Conservation (phyloP, 2,329 filamentous ascomycete species). For the Aspergillus piperis region DNA sequence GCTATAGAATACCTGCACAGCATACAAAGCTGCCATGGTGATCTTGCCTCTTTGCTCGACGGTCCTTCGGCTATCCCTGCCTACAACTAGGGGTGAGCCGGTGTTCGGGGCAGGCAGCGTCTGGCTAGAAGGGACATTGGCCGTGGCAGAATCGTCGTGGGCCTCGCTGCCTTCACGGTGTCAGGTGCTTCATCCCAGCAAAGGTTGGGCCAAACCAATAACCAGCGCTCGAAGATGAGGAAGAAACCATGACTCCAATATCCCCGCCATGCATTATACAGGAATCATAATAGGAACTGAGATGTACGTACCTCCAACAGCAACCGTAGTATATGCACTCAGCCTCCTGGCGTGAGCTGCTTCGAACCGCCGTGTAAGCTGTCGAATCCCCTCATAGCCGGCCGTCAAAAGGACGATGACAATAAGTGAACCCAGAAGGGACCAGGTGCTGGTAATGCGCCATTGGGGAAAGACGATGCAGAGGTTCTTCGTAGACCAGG, state of each 20-base stretch:
- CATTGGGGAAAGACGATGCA: constrained; percentile 95
- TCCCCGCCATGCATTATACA: constrained; percentile 9
- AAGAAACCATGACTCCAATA: not conserved
- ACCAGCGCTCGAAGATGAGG: constrained; percentile 7
- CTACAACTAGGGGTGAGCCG: constrained; percentile 74
- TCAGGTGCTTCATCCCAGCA: constrained; percentile 27
- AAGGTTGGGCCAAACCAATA: constrained; percentile 9
- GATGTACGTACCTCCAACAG: constrained; percentile 35
- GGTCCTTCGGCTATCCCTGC: constrained; percentile 63
- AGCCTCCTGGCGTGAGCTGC: constrained; percentile 50
- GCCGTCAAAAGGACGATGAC: constrained; percentile 80
- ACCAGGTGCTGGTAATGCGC: constrained; percentile 74
- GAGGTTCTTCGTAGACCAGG: constrained; percentile 88
- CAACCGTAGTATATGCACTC: constrained; percentile 47
- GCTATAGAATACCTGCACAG: constrained; percentile 93
- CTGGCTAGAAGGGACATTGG: constrained; percentile 25
- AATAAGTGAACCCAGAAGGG: constrained; percentile 78
- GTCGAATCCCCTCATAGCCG: constrained; percentile 89
- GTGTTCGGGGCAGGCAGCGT: constrained; percentile 44
- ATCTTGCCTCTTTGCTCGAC: constrained; percentile 70
- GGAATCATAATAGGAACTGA: constrained; percentile 8
- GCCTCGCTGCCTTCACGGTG: constrained; percentile 39
- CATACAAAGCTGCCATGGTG: constrained; percentile 81
- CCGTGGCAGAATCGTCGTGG: constrained; percentile 31
- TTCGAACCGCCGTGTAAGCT: constrained; percentile 76